Percentiles rank a stretch among this genome's conserved stretches.
Conservation (phyloP, 352 stramenopile species). For the Thalassiosira livingstoniorum region DNA sequence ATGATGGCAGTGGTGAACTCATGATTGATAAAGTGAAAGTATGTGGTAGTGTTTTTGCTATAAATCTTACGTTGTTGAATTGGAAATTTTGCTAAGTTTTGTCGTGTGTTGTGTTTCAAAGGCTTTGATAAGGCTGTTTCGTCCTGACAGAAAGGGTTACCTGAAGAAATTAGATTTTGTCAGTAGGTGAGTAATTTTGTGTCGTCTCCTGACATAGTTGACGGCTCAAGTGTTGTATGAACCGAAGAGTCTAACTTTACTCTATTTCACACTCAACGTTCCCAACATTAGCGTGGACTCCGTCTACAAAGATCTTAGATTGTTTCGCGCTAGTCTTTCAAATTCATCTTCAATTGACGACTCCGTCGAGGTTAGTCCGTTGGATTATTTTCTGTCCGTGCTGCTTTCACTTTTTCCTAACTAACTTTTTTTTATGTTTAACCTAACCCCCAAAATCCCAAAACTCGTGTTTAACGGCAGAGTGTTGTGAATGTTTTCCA, state of each 20-base stretch:
- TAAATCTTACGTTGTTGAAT: background rate
- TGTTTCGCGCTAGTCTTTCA: constrained; percentile 71
- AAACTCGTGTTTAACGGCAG: too few species aligned
- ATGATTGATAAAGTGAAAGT: constrained; percentile 62
- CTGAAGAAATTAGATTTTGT: constrained; percentile 73
- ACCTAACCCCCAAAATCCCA: too few species aligned
- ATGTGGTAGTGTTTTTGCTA: background rate
- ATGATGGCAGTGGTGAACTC: constrained; percentile 53
- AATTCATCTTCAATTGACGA: constrained; percentile 75
- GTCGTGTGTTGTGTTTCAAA: background rate
- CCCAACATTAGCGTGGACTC: too few species aligned
- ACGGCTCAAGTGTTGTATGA: too few species aligned
- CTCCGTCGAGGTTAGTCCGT: constrained; percentile 48
- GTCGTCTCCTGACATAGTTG: constrained; percentile 15
- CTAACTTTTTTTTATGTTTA: too few species aligned
- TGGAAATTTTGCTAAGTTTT: background rate
- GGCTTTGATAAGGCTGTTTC: constrained; percentile 61
- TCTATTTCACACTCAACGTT: too few species aligned
- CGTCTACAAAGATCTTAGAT: constrained; percentile 67
- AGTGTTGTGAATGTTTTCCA: constrained; percentile 9
- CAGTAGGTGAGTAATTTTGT: background rate
- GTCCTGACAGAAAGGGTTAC: constrained; percentile 68
- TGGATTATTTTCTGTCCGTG: background rate
- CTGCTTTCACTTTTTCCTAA: too few species aligned
- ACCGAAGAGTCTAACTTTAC: too few species aligned